These are phyloP conservation scores for Cymbidium sinense DNA, from an alignment of 106 monocot species.

Conservation along the genomic window DNA sequence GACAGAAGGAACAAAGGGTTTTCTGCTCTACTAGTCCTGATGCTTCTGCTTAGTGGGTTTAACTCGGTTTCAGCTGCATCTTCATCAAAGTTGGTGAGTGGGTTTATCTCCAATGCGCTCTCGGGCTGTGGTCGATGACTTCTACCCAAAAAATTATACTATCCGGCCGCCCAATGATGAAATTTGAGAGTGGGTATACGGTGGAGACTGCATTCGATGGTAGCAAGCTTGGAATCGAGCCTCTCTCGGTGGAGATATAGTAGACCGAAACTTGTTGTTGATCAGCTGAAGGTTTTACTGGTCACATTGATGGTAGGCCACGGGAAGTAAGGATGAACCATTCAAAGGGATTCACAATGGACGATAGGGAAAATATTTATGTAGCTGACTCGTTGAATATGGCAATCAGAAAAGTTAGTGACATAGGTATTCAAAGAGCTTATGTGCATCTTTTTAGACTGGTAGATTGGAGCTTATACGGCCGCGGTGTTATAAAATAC, in stretches of 20 bases:
- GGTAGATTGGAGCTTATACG: no score
- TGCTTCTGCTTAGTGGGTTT: conserved; percentile 26
- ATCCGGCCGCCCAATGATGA: conserved; percentile 65
- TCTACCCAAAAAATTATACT: conserved; percentile 53
- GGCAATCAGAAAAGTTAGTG: conserved; percentile 92
- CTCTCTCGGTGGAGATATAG: conserved; percentile 79
- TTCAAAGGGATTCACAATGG: conserved; percentile 84
- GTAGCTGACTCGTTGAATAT: conserved; percentile 89
- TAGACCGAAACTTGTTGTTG: conserved; percentile 84
- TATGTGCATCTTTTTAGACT: no score
- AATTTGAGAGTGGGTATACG: conserved; percentile 84
- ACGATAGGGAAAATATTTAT: conserved; percentile 90
- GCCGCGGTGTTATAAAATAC: no score
- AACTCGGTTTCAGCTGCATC: conserved; percentile 27
- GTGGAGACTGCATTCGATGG: conserved; percentile 99
- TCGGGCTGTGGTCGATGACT: conserved; percentile 68
- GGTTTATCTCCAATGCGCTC: conserved; percentile 53
- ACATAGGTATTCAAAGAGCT: conserved; percentile 85
- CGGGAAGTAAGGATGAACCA: conserved; percentile 94
- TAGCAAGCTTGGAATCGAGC: conserved; percentile 99
- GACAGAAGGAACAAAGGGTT: conserved; percentile 13
- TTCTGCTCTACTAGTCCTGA: conserved; percentile 16
- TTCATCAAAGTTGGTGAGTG: conserved; percentile 64
- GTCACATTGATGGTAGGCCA: conserved; percentile 83
- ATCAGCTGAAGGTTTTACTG: conserved; percentile 78